These are phyloP conservation scores for Dendrostoma leiphaemia DNA, from an alignment of 2,329 filamentous ascomycete species.

Conservation along the genomic window DNA sequence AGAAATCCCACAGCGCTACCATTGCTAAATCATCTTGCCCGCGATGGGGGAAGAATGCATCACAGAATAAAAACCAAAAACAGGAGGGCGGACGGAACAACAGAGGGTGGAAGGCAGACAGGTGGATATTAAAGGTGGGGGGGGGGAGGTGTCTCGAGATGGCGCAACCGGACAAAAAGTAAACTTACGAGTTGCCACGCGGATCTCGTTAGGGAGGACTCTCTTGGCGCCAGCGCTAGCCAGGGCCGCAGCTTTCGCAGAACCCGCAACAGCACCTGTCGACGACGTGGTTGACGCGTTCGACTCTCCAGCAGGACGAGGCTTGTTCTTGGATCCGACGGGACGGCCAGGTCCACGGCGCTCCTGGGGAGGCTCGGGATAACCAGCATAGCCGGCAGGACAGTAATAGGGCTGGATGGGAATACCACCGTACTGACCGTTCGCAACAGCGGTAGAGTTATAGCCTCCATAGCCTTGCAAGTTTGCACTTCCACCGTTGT, in stretches of 20 bases:
- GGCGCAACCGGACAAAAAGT: background rate
- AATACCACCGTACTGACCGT: background rate
- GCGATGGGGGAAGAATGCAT: background rate
- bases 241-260: conserved; percentile 16
- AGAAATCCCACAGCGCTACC: background rate
- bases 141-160: no score
- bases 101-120: background rate
- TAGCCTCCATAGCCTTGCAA: no score
- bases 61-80: no score
- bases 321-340: conserved; percentile 15
- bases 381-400: background rate
- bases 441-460: background rate
- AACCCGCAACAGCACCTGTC: background rate
- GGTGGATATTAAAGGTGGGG: no score
- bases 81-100: background rate
- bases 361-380: conserved; percentile 13
- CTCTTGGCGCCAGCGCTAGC: conserved; percentile 17
- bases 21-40: background rate
- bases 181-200: conserved; percentile 15
- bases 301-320: background rate
- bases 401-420: background rate
- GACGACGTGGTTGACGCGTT: background rate
- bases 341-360: conserved; percentile 18
- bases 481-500: background rate
- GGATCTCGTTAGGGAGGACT: conserved; percentile 10